Conservation (phyloP, 345 rosid species). For the Populus alba region DNA sequence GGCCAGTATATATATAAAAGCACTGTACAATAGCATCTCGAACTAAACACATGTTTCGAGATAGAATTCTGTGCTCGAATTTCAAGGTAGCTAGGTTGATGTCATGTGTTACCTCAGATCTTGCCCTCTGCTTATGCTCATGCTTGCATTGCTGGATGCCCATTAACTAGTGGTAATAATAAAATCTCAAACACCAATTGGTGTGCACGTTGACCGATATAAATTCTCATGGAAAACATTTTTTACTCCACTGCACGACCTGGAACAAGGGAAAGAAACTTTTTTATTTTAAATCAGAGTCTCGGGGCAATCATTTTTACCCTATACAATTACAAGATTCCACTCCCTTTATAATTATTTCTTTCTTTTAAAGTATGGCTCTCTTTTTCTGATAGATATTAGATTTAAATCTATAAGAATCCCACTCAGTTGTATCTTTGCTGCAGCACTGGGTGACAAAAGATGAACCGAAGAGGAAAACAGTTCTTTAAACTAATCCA, state of each 20-base stretch:
- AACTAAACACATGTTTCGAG: neutral
- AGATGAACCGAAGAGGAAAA: neutral
- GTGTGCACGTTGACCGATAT: neutral
- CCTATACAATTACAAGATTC: neutral
- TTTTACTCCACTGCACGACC: neutral
- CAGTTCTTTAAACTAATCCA: neutral
- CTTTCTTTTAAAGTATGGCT: neutral
- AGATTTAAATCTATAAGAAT: neutral
- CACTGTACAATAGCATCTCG: too few relatives aligned
- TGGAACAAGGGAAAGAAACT: neutral
- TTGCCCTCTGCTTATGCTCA: neutral
- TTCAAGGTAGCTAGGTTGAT: neutral
- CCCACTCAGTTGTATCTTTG: neutral
- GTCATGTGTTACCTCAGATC: neutral
- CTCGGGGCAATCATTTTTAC: neutral
- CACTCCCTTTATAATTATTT: neutral
- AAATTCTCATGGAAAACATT: neutral
- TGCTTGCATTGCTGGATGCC: neutral
- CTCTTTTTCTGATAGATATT: neutral
- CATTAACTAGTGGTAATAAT: neutral
- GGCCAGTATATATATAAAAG: neutral
- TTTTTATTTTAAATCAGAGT: neutral
- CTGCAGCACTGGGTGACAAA: slow-evolving; percentile 1
- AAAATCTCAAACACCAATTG: neutral
- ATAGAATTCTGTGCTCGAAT: neutral